Evolutionary conservation across 768 basidiomycete genomes (phyloP), one percentile per base, ranked within the genome.

Genomic region (Psilocybe azurescens): DNA sequence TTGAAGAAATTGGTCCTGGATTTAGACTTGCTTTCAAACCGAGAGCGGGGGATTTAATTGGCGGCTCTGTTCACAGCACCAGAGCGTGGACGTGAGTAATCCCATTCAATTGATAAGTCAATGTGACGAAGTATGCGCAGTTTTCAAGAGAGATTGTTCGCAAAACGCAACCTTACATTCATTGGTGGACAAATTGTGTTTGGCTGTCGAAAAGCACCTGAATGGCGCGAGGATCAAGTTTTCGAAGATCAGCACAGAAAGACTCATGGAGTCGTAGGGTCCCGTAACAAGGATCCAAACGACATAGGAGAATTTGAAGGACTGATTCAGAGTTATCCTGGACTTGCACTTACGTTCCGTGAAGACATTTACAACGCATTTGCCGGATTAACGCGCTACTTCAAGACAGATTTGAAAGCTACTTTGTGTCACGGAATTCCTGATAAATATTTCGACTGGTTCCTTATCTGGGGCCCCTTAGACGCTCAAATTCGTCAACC

Each of bases 11-110:
- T 28, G 6, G 18, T 29, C 64, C 64, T 3, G 53, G 47, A 1
- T 55, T 65, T 16, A 61, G 52, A 38, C 53, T 65, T 14, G 60
- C 24, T 0, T 33, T 55, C 11, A 28, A 33, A 28, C 14, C 18
- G 14, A 18, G 11, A 4, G 9, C 13, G 3, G n/a, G 2, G 1
- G 33, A 62, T n/a, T 14, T 16, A 3, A n/a, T 58, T 3, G 14
- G 9, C 1, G 28, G 29, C 7, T 49, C 52, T 9, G 29, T 29
- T 58, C 51, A 63, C 38, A 36, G 5, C 24, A 58, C 52, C 1
- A 58, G 61, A 20, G 61, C 52, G 28, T 64, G 59, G 63, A 56
- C 59, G 63, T 64, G 33, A 52, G 63, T 53, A 28, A 1, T 5
- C 8, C 1, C 3, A 11, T 41, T 10, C 20, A 18, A n/a, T 14